A percentile compares a stretch with the other conserved stretches of the same genome.
Evolutionary conservation across 108 stramenopile species (phyloP).

Genomic region (Cyclotella atomus): DNA sequence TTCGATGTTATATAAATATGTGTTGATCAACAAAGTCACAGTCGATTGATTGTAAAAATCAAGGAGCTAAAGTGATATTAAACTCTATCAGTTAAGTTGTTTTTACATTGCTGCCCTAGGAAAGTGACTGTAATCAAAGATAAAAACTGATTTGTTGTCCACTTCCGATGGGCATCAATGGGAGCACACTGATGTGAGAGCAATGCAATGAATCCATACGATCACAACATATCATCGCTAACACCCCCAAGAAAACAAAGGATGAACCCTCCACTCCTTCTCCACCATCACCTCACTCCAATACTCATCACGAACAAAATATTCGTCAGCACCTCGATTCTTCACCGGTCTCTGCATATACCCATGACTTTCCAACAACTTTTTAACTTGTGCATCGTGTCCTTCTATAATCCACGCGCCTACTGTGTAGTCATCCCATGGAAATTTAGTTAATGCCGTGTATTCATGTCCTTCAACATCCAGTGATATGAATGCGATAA

Average conservation of each 20-base stretch:
- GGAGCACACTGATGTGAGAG: no score
- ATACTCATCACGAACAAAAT: constrained; percentile 2
- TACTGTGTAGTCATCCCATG: constrained; percentile 10
- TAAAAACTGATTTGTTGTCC: no score
- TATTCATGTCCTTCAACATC: constrained; percentile 20
- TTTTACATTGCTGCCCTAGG: no score
- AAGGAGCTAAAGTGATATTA: no score
- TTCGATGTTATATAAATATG: not conserved
- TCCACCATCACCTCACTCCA: not conserved
- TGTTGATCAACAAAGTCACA: not conserved
- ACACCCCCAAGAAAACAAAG: not conserved
- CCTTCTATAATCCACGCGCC: constrained; percentile 15
- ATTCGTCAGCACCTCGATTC: not conserved
- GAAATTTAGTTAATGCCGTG: constrained; percentile 7
- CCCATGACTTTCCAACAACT: not conserved
- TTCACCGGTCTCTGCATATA: not conserved
- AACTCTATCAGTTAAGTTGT: no score
- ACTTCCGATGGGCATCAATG: no score
- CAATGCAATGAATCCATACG: no score
- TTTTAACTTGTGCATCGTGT: not conserved
- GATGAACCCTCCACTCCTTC: not conserved
- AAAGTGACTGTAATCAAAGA: no score
- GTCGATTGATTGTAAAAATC: no score
- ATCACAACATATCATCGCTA: no score
- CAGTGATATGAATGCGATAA: constrained; percentile 12